Evolutionary conservation across 768 basidiomycete genomes (phyloP).

Genomic region (Tulasnella sp.): DNA sequence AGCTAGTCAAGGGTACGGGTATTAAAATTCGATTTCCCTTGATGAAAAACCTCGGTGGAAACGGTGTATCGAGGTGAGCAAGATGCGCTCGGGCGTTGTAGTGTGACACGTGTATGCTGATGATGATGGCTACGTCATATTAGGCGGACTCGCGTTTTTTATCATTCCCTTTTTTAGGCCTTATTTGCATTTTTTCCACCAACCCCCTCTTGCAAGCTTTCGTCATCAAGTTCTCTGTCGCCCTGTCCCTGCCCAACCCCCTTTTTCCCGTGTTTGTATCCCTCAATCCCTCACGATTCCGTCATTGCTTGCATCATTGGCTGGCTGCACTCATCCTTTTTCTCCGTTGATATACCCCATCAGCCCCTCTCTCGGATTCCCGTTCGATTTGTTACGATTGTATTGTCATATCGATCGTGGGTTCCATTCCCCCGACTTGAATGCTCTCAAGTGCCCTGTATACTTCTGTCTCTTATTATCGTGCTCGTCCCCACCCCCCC

Average conservation of each 20-base stretch:
- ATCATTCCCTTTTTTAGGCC: background rate
- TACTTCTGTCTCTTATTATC: background rate
- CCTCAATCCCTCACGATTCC: background rate
- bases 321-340: background rate
- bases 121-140: background rate
- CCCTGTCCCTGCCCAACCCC: too few species aligned
- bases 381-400: background rate
- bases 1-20: background rate
- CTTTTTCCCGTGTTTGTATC: background rate
- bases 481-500: background rate
- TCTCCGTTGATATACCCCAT: constrained; percentile 1
- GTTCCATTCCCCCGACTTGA: background rate
- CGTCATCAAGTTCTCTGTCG: background rate
- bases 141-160: background rate
- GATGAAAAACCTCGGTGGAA: background rate
- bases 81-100: background rate
- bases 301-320: constrained; percentile 3
- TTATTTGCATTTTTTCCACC: background rate
- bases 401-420: background rate
- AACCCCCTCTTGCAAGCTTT: background rate
- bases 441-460: background rate
- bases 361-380: too few species aligned
- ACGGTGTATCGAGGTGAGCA: background rate
- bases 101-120: background rate
- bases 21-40: background rate